Conservation (phyloP, 805 yeast genomes). For the Saccharomycopsis sp. region DNA sequence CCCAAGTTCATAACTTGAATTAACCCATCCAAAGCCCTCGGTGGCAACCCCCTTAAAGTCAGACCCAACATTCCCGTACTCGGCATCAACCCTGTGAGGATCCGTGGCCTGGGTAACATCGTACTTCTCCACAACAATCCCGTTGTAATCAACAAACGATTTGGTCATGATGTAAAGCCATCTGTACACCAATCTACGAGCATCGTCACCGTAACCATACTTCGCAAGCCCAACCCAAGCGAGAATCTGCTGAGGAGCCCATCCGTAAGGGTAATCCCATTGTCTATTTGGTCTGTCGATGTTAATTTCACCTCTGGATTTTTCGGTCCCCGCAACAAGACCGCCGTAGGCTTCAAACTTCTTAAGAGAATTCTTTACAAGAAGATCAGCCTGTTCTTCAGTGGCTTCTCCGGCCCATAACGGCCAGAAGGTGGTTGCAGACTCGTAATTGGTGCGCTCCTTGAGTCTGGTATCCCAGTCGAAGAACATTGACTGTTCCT, state of each 20-base stretch:
- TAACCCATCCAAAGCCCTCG: constrained; percentile 99
- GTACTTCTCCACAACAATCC: constrained; percentile 93
- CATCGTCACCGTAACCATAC: constrained; percentile 61
- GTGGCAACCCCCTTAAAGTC: constrained; percentile 89
- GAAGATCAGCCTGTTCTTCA: constrained; percentile 55
- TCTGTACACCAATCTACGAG: constrained; percentile 69
- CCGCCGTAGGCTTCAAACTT: constrained; percentile 87
- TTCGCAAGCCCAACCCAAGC: constrained; percentile 83
- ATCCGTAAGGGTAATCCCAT: constrained; percentile 97
- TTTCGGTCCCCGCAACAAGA: constrained; percentile 72
- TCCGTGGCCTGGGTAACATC: constrained; percentile 77
- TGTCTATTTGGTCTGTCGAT: constrained; percentile 79
- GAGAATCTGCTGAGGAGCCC: constrained; percentile 97
- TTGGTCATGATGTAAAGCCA: constrained; percentile 90
- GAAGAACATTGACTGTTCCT: constrained; percentile 65
- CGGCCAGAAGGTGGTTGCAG: constrained; percentile 91
- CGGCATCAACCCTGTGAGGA: constrained; percentile 81
- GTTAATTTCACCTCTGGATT: constrained; percentile 65
- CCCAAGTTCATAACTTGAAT: constrained; percentile 76
- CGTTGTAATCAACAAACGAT: constrained; percentile 87
- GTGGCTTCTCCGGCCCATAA: constrained; percentile 76
- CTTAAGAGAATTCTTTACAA: constrained; percentile 52
- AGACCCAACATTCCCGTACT: constrained; percentile 94
- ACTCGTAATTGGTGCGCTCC: constrained; percentile 59
- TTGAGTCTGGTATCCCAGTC: constrained; percentile 68